These are phyloP conservation scores for Scedosporium apiospermum DNA, from an alignment of 2,329 filamentous ascomycete species.

Conservation along the genomic window DNA sequence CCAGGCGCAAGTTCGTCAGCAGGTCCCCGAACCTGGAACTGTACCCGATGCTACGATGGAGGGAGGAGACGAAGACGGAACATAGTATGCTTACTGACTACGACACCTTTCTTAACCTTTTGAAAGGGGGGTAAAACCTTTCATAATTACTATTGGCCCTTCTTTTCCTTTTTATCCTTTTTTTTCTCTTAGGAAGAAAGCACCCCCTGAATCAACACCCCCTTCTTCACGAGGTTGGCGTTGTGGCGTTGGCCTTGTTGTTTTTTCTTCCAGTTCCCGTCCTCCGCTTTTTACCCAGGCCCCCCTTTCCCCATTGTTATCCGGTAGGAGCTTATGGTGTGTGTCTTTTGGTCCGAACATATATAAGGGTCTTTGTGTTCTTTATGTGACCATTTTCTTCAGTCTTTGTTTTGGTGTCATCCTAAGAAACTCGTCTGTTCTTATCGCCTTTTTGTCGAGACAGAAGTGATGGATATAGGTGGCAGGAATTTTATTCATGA, in stretches of 20 bases:
- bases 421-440: neutral
- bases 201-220: neutral
- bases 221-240: neutral
- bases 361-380: too few species aligned
- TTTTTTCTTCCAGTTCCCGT: neutral
- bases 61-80: conserved; percentile 3
- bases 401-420: too few species aligned
- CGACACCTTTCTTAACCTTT: neutral
- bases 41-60: conserved; percentile 6
- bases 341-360: too few species aligned
- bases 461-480: neutral
- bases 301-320: neutral
- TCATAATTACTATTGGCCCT: neutral
- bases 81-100: neutral
- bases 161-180: neutral
- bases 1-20: neutral
- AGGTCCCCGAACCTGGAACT: neutral
- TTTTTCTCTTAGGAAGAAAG: neutral
- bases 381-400: too few species aligned
- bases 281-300: neutral
- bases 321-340: too few species aligned
- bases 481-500: neutral
- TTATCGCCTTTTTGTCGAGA: neutral
- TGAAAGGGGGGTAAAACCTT: neutral
- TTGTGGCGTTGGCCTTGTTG: neutral